These are phyloP conservation scores for Leccinum broughii DNA, from an alignment of 768 basidiomycete species.

Conservation along the genomic window DNA sequence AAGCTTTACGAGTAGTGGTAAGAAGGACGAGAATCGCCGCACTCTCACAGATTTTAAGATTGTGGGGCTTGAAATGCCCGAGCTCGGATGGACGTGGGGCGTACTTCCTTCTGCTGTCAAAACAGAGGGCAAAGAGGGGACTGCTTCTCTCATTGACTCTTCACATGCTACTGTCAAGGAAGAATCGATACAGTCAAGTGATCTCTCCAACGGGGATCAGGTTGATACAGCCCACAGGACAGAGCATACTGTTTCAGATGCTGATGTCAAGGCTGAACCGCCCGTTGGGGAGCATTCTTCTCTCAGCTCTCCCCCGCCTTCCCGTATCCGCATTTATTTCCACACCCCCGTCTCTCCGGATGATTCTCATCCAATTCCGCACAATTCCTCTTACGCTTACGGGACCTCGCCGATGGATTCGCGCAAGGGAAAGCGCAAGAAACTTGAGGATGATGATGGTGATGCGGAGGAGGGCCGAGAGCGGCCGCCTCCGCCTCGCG, in stretches of 20 bases:
- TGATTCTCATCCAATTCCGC: constrained; percentile 74
- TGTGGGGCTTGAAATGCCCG: constrained; percentile 81
- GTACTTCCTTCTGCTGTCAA: constrained; percentile 43
- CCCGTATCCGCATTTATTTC: constrained; percentile 89
- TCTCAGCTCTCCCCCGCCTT: constrained; percentile 55
- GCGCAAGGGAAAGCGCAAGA: constrained; percentile 85
- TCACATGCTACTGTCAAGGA: constrained; percentile 35
- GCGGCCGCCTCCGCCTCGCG: constrained; percentile 59
- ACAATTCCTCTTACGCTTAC: constrained; percentile 46
- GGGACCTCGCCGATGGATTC: constrained; percentile 51
- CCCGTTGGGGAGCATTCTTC: constrained; percentile 29
- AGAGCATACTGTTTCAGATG: constrained; percentile 29
- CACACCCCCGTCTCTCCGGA: constrained; percentile 85
- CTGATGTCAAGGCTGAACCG: constrained; percentile 34
- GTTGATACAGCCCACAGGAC: constrained; percentile 19
- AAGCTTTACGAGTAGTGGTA: constrained; percentile 54
- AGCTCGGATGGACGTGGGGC: constrained; percentile 89
- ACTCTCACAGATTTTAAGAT: constrained; percentile 99
- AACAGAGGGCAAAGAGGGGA: constrained; percentile 39
- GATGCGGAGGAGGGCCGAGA: constrained; percentile 72
- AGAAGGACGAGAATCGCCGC: constrained; percentile 85
- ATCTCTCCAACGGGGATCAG: constrained; percentile 22
- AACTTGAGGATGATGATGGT: constrained; percentile 85
- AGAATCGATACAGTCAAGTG: constrained; percentile 27
- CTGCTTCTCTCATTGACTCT: constrained; percentile 31